Base-by-base conservation (phyloP, 495 filamentous ascomycete genomes). In the Aspergillus egyptiacus region DNA sequence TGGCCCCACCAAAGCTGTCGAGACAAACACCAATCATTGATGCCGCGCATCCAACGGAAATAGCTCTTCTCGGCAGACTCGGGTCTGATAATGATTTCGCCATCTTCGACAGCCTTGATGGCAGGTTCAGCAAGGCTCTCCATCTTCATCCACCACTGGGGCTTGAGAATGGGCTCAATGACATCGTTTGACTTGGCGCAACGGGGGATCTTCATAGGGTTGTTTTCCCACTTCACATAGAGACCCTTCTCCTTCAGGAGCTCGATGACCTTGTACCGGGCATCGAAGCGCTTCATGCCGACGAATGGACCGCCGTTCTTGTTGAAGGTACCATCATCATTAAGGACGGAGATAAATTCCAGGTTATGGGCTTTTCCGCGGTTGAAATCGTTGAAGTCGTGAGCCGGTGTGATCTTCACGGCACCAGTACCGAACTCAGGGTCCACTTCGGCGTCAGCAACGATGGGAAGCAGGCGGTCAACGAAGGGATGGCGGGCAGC, bases 1-100 rank as follows among this genome's bases (percentile, higher is more conserved):
- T 91, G 87, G 39, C 87, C 87, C 86, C 86, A 91, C 87, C 87
- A 91, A 18, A 91, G 76, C 65, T 91, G 87, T 53, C 87, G 69
- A 6, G 83, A 87, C 28, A 91, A 67, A 69, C 86, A 91, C 87
- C 87, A 89, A 61, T 90, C 86, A 40, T 88, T 82, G 62, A 88
- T 76, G 53, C 80, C 78, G 31, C 74, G 63, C 70, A 91, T 73
- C 86, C 86, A 91, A 40, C 77, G 74, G 60, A 73, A 82, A 61
- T 87, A 91, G 54, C 67, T 80, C 70, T 82, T 85, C 67, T 85
- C 79, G 1, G 80, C 75, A 28, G 70, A 74, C 58, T 84, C 82
- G n/a, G 86, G 87, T 33, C 68, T 62, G 42, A 91, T 85, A 61
- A 80, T 81, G 63, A 91, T 80, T 25, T 82, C 68, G 18, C 84